Conservation (phyloP, 2,329 filamentous ascomycete species). For the Diaporthe nobilis region DNA sequence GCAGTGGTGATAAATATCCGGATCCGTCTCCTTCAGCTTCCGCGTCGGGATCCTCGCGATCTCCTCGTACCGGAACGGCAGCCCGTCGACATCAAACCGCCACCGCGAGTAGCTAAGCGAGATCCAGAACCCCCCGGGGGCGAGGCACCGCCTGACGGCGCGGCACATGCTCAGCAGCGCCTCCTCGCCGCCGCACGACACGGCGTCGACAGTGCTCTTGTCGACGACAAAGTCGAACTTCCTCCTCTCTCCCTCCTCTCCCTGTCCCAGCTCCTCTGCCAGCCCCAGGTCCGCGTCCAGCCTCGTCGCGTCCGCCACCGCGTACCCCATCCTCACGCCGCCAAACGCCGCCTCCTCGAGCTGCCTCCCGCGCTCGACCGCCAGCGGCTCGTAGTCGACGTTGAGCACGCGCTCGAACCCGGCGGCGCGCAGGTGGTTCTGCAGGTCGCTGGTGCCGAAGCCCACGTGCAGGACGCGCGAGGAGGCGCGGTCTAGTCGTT, state of each 20-base stretch:
- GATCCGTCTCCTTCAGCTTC: conserved; percentile 58
- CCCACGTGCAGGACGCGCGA: conserved; percentile 61
- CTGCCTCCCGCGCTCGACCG: conserved; percentile 57
- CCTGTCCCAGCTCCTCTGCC: neutral
- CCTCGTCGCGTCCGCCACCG: conserved; percentile 61
- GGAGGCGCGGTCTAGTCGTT: conserved; percentile 48
- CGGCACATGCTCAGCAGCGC: conserved; percentile 56
- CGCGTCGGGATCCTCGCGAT: conserved; percentile 58
- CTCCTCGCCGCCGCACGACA: conserved; percentile 60
- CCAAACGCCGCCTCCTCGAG: conserved; percentile 59
- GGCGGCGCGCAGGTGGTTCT: conserved; percentile 59
- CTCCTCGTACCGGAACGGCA: conserved; percentile 59
- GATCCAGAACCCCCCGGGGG: conserved; percentile 59
- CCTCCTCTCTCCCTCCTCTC: too few relatives aligned
- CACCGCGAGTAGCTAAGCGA: conserved; percentile 62
- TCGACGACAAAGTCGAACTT: conserved; percentile 61
- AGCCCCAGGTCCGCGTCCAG: conserved; percentile 44
- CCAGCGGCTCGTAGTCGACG: conserved; percentile 65
- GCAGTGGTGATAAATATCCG: conserved; percentile 62
- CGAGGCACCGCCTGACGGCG: conserved; percentile 53
- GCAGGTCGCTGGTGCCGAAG: conserved; percentile 65
- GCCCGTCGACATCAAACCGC: conserved; percentile 55
- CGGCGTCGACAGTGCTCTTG: conserved; percentile 64
- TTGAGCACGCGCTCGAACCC: conserved; percentile 62
- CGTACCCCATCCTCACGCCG: conserved; percentile 59